phyloP scores from a whole-genome alignment of 306 rosid species.

The Ormosia semicastrata region DNA sequence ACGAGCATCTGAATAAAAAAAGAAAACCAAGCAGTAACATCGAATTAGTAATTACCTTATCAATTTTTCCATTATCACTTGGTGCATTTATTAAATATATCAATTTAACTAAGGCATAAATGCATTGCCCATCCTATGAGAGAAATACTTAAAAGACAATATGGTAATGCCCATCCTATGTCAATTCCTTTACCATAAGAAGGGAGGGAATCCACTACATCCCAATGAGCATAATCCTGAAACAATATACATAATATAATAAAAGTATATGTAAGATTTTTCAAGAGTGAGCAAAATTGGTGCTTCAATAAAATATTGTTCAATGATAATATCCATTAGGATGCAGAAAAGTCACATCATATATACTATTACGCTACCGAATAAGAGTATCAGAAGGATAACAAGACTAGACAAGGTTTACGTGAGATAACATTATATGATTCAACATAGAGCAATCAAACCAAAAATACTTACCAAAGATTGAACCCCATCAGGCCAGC shows the following conservation, averaged over 20 bases:
- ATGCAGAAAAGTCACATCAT: conserved; percentile 6
- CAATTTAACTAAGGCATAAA: not conserved
- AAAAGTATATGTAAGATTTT: not conserved
- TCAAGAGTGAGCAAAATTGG: not conserved
- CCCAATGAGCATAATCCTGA: conserved; percentile 53
- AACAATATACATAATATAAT: not conserved
- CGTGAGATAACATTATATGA: no score
- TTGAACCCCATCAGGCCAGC: no score
- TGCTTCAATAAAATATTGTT: not conserved
- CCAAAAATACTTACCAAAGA: no score
- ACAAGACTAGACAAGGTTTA: not conserved
- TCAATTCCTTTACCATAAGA: conserved; percentile 58
- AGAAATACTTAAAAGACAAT: not conserved
- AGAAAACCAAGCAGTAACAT: not conserved
- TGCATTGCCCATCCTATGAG: not conserved
- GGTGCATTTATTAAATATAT: conserved; percentile 2
- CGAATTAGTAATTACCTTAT: not conserved
- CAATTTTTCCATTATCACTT: conserved; percentile 65
- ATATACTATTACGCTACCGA: not conserved
- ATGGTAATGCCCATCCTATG: conserved; percentile 19
- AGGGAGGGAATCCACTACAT: conserved; percentile 46
- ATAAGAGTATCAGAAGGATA: not conserved
- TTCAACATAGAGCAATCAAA: no score
- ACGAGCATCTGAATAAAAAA: conserved; percentile 26
- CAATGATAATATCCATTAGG: not conserved